Base-by-base conservation (phyloP, 73 alveolate genomes). In the Uronychia setigera region DNA sequence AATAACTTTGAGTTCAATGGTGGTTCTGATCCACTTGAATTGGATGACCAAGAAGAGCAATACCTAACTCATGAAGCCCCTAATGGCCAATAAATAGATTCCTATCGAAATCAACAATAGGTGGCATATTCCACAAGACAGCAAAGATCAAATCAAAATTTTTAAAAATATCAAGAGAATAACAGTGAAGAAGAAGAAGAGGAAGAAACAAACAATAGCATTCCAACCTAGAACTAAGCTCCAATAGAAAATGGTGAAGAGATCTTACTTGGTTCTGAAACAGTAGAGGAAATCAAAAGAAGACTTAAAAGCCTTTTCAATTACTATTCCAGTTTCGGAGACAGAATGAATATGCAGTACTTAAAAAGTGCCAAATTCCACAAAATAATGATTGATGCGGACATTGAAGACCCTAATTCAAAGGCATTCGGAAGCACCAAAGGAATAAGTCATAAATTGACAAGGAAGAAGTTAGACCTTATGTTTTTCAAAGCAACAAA, bases 361-460 rank as follows among this genome's bases (percentile, higher is more conserved):
- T 32, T 93, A 29, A 87, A 87, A 31, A 60, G 90, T 1, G 33
- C 84, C 5, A 90, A 93, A 76, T 91, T 85, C 84, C 88, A 83
- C 76, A 85, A 86, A 78, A 80, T 93, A 82, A 84, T 91, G 92
- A 74, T 33, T 27, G 97, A 93, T 58, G 95, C 96, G 0, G 77
- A 80, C 58, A 79, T 93, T 14, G 29, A 74, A 0, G 80, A 32
- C 27, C 58, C 67, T 11, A 11, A 5, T 19, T 11, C 19, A 5
- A 46, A 46, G 67, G 5, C 67, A 19, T 11, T 46, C 5, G n/a
- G 19, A 5, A 46, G 19, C n/a, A 19, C 67, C 67, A 81, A 46
- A 30, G 81, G 81, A 28, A 67, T 29, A 67, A 14, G 31, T 26
- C 58, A 29, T 11, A 29, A n/a, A 33, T 29, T 88, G 26, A 60